phyloP scores from a whole-genome alignment of 2,329 filamentous ascomycete species.

The Colletotrichum eremochloae region DNA sequence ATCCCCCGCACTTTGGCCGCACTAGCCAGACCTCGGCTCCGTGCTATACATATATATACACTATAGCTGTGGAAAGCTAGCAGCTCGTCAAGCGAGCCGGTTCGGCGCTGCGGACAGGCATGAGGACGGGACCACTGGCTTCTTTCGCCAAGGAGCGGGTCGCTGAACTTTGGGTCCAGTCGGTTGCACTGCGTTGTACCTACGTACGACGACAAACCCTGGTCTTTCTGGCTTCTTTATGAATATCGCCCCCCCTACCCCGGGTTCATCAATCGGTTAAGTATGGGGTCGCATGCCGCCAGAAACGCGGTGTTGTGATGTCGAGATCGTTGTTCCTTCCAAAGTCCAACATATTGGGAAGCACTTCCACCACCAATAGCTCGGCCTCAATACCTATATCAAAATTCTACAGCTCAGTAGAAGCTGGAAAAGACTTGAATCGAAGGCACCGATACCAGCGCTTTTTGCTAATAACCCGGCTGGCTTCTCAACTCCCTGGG shows the following conservation, averaged over 20 bases:
- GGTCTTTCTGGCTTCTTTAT: not conserved
- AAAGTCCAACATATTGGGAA: not conserved
- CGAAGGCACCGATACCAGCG: not conserved
- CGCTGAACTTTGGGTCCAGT: not conserved
- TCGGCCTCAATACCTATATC: not conserved
- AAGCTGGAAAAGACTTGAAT: not conserved
- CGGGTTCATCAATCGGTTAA: not conserved
- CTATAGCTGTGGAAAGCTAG: not conserved
- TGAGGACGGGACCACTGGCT: not conserved
- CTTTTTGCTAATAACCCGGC: not conserved
- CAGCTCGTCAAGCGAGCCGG: not conserved
- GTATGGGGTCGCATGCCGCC: not conserved
- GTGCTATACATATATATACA: not conserved
- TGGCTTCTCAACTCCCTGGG: no score
- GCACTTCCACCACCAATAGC: not conserved
- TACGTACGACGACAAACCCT: slow-evolving; percentile 8
- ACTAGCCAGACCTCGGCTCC: slow-evolving; percentile 37
- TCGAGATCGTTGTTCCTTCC: not conserved
- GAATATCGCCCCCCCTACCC: not conserved
- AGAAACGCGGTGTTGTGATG: not conserved
- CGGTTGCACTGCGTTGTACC: not conserved
- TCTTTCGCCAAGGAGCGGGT: slow-evolving; percentile 12
- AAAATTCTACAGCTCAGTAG: not conserved
- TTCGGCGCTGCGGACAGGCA: not conserved
- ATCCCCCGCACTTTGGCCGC: slow-evolving; percentile 35